A percentile compares a stretch with the other conserved stretches of the same genome.
These are phyloP conservation scores for Microdochium bolleyi DNA, from an alignment of 2,329 filamentous ascomycete genomes.

Conservation along the genomic window DNA sequence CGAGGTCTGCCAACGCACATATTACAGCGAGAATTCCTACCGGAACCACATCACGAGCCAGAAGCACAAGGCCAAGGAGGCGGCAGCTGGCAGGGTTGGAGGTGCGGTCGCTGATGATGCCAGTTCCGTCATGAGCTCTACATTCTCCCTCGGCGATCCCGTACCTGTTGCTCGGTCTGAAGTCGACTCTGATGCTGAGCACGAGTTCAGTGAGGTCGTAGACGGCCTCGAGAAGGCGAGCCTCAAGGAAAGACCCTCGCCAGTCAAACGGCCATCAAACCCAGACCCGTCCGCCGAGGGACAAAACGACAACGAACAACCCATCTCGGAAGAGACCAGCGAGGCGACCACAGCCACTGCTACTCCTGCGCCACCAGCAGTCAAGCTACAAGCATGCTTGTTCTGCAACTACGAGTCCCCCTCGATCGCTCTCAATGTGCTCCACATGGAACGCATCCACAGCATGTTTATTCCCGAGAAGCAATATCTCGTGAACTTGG, in stretches of 20 bases:
- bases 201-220: conserved; percentile 70
- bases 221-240: conserved; percentile 65
- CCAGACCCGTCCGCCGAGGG: conserved; percentile 33
- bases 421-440: conserved; percentile 64
- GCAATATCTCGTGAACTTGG: conserved; percentile 71
- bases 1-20: conserved; percentile 78
- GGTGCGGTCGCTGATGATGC: conserved; percentile 50
- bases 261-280: conserved; percentile 46
- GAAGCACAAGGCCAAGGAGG: conserved; percentile 72
- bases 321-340: conserved; percentile 23
- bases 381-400: conserved; percentile 57
- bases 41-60: conserved; percentile 86
- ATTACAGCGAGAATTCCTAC: conserved; percentile 94
- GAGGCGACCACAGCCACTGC: conserved; percentile 35
- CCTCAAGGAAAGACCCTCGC: conserved; percentile 29
- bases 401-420: conserved; percentile 89
- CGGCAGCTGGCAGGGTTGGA: conserved; percentile 28
- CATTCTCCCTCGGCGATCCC: conserved; percentile 83
- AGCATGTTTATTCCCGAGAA: conserved; percentile 95
- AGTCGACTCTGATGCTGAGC: conserved; percentile 61
- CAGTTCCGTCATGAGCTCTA: conserved; percentile 80
- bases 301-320: conserved; percentile 38
- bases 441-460: conserved; percentile 88
- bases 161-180: conserved; percentile 37
- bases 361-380: conserved; percentile 26